Percentiles rank a stretch among this genome's conserved stretches.
Conservation (phyloP, 1,284 basidiomycete genomes). For the Albatrellus sp. region DNA sequence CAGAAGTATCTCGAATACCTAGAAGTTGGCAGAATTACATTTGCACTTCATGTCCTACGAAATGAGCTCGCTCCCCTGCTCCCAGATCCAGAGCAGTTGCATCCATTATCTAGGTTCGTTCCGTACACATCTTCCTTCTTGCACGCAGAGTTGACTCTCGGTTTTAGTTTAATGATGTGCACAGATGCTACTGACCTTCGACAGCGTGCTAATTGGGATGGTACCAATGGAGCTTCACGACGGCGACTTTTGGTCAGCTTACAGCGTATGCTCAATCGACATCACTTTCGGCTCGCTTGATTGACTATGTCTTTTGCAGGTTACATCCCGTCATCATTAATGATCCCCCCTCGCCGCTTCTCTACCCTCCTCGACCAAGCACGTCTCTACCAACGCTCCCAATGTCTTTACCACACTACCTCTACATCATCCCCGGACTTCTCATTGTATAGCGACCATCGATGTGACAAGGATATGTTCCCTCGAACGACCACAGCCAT, state of each 20-base stretch:
- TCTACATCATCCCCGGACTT: slow-evolving; percentile 45
- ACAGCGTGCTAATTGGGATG: slow-evolving; percentile 81
- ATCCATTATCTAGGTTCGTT: slow-evolving; percentile 70
- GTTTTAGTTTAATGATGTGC: slow-evolving; percentile 77
- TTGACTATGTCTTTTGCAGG: slow-evolving; percentile 28
- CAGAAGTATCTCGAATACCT: slow-evolving; percentile 97
- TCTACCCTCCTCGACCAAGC: slow-evolving; percentile 82
- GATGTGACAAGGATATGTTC: slow-evolving; percentile 72
- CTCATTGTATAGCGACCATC: slow-evolving; percentile 81
- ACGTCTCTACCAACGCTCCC: slow-evolving; percentile 63
- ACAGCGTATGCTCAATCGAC: slow-evolving; percentile 46
- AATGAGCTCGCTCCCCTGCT: slow-evolving; percentile 78
- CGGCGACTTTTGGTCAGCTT: slow-evolving; percentile 65
- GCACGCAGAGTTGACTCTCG: neutral
- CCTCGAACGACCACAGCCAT: slow-evolving; percentile 78
- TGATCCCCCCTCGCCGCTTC: slow-evolving; percentile 88
- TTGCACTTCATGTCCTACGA: slow-evolving; percentile 77
- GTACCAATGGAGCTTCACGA: slow-evolving; percentile 71
- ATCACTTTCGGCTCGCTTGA: neutral
- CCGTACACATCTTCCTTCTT: neutral
- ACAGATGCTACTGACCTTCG: slow-evolving; percentile 75
- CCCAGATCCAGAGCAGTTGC: slow-evolving; percentile 67
- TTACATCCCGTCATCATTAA: slow-evolving; percentile 79
- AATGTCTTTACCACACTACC: slow-evolving; percentile 74
- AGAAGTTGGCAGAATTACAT: slow-evolving; percentile 71